Evolutionary conservation across 2,329 filamentous ascomycete genomes (phyloP).

Genomic region (Venturiaceae sp.): DNA sequence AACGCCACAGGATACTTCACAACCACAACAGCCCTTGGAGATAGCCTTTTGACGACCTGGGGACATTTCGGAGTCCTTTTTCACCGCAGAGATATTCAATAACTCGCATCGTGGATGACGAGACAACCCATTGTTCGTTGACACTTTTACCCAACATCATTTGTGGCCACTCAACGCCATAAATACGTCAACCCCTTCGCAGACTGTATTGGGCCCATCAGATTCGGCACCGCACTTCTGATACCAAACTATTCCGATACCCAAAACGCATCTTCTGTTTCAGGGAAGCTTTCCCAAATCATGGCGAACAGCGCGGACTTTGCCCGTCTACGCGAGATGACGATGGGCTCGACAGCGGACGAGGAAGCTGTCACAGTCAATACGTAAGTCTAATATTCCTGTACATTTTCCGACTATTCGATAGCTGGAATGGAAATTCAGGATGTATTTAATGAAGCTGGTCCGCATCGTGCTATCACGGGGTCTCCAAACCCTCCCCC

Average conservation of each 20-base stretch:
- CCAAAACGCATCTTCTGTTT: neutral
- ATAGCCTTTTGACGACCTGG: neutral
- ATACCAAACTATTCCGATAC: no score
- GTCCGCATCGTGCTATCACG: no score
- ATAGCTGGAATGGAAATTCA: no score
- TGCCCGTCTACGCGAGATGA: slow-evolving; percentile 69
- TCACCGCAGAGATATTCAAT: neutral
- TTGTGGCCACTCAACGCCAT: neutral
- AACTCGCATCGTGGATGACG: neutral
- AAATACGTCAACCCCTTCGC: neutral
- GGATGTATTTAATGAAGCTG: no score
- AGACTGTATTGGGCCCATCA: no score
- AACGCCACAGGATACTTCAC: neutral
- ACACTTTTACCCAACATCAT: neutral
- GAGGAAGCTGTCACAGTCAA: slow-evolving; percentile 98
- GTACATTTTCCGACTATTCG: no score
- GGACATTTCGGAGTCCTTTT: neutral
- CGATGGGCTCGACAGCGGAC: slow-evolving; percentile 75
- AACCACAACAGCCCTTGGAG: neutral
- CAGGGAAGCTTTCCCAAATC: neutral
- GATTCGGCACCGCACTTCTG: no score
- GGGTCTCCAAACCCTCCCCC: no score
- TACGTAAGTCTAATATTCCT: slow-evolving; percentile 38
- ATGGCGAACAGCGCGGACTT: slow-evolving; percentile 27
- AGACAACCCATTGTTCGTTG: neutral